Evolutionary conservation across 257 asterid species (phyloP), one percentile per base, ranked within the genome.

Genomic region (Capsicum baccatum): DNA sequence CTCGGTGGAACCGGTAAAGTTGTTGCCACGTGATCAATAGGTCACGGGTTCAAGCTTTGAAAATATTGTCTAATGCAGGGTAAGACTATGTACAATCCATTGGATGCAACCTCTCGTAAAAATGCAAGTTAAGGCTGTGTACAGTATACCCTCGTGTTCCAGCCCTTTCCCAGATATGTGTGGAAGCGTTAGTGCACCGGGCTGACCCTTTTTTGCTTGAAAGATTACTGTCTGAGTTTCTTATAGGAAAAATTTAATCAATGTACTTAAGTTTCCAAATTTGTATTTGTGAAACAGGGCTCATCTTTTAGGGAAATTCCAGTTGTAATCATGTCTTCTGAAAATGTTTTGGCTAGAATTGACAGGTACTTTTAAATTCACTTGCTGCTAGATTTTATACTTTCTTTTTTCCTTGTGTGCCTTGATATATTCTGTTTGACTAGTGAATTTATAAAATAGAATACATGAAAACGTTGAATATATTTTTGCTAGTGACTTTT

Each of bases 241-340:
- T 59, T 59, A 5, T 47, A 64, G 19, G 44, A 66, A 79, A 66
- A 60, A 60, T 59, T 17, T 21, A 33, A 59, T 60, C 71, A 47
- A 19, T 81, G 42, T 62, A 39, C 47, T 62, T 15, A 59, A 58
- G 7, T 74, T 64, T 68, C 17, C 5, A 14, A 60, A 80, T 85
- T 82, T 89, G 78, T 59, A 39, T 13, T 79, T 84, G 63, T 85
- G 6, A 85, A 88, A 76, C 95, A 95, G 99, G 97, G 98, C 37
- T 96, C 99, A 69, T 91, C 97, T 67, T 94, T 96, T 26, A 86
- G 95, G 88, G 96, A 96, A 93, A 89, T 94, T 55, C 99, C 99
- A 62, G 99, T 96, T 70, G 99, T 96, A 82, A 94, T 96, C 80
- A 94, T 96, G 99, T 96, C 99, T 19, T 96, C 98, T 14, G 99